Percentiles rank a stretch among this genome's conserved stretches.
These are phyloP conservation scores for Thielaviopsis ethacetica DNA, from an alignment of 2,329 filamentous ascomycete genomes.

Conservation along the genomic window DNA sequence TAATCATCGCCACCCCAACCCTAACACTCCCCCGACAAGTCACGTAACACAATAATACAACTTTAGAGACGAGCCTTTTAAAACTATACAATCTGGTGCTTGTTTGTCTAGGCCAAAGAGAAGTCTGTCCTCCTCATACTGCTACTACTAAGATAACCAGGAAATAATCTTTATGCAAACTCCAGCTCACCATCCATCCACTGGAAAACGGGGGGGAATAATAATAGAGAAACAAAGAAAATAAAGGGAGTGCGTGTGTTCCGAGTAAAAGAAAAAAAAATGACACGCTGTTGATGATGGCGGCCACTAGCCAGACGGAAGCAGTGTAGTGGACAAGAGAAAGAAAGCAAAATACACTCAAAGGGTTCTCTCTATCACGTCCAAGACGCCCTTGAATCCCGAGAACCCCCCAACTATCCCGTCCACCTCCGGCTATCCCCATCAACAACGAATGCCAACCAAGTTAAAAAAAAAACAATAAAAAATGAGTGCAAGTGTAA, in stretches of 20 bases:
- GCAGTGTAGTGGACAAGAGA: neutral
- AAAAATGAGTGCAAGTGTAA: neutral
- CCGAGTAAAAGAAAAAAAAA: slow-evolving; percentile 16
- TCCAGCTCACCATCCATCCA: neutral
- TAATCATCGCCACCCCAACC: no score
- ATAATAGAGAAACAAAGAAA: slow-evolving; percentile 20
- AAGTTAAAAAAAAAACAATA: neutral
- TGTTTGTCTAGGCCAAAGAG: neutral
- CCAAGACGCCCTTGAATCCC: neutral
- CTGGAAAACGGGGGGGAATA: neutral
- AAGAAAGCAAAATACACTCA: slow-evolving; percentile 19
- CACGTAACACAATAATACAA: neutral
- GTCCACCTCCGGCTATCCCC: neutral
- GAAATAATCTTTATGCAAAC: neutral
- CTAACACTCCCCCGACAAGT: neutral
- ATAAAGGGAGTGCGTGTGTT: slow-evolving; percentile 25
- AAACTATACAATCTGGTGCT: neutral
- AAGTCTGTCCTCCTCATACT: no score
- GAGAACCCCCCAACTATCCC: neutral
- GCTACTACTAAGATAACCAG: neutral
- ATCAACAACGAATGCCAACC: neutral
- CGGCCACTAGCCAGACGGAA: neutral
- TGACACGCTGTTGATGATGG: neutral
- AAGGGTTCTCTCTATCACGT: slow-evolving; percentile 11
- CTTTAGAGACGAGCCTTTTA: neutral